Conservation (phyloP, 2,329 filamentous ascomycete species). For the Botryotinia convoluta region DNA sequence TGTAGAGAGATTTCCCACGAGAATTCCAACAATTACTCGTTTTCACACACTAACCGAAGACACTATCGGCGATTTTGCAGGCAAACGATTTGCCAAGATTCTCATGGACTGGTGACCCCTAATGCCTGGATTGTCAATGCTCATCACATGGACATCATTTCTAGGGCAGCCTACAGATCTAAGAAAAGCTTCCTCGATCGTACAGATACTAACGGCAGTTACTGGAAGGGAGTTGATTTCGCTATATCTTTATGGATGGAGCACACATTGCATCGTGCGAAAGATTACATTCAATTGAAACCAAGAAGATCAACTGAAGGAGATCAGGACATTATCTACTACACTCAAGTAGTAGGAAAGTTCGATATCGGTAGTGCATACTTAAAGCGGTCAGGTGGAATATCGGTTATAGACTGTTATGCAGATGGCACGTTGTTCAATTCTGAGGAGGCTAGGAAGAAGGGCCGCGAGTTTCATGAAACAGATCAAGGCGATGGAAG, state of each 20-base stretch:
- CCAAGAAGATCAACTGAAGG: neutral
- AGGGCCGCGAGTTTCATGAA: no score
- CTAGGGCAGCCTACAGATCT: accelerated
- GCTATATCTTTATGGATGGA: neutral
- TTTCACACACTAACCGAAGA: no score
- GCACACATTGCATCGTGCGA: neutral
- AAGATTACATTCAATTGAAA: neutral
- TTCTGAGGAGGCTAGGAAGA: no score
- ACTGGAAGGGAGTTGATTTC: neutral
- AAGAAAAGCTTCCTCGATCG: neutral
- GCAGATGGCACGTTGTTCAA: neutral
- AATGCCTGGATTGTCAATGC: no score
- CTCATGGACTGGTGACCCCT: no score
- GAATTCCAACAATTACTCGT: no score
- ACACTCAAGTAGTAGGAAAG: neutral
- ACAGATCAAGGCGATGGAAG: no score
- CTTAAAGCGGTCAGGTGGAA: neutral
- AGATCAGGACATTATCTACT: neutral
- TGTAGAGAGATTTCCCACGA: no score
- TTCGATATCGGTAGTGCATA: neutral
- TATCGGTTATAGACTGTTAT: no score
- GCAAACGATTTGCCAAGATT: no score
- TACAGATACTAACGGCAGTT: neutral
- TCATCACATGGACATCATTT: no score
- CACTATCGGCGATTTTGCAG: no score